Conservation (phyloP, 805 yeast genomes). For the Ogataea ganodermae region DNA sequence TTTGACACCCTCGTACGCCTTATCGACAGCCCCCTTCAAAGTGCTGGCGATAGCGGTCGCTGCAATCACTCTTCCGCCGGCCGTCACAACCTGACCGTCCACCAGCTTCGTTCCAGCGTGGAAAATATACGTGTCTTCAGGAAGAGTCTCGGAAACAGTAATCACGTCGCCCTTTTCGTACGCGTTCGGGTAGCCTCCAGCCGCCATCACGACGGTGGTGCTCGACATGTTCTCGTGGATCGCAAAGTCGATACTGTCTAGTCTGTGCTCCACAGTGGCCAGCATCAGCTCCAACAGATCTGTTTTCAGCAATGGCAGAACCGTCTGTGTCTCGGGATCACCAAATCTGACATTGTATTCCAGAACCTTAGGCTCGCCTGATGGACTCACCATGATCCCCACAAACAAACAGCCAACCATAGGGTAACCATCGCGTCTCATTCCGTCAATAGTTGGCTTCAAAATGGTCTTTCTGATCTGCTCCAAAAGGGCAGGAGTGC, state of each 20-base stretch:
- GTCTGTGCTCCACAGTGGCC: constrained; percentile 92
- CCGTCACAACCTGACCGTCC: constrained; percentile 68
- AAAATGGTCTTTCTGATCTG: constrained; percentile 75
- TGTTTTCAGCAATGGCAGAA: constrained; percentile 83
- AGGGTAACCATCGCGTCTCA: constrained; percentile 94
- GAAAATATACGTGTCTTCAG: constrained; percentile 72
- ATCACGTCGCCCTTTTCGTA: constrained; percentile 88
- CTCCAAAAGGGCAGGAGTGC: constrained; percentile 70
- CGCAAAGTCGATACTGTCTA: constrained; percentile 73
- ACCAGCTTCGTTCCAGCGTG: constrained; percentile 88
- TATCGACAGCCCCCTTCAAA: constrained; percentile 76
- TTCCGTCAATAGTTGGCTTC: constrained; percentile 91
- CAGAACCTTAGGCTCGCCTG: constrained; percentile 84
- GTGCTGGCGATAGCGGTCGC: constrained; percentile 81
- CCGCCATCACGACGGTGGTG: constrained; percentile 93
- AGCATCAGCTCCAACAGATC: constrained; percentile 91
- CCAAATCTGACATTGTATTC: constrained; percentile 99
- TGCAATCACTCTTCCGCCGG: constrained; percentile 97
- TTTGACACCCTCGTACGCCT: constrained; percentile 84
- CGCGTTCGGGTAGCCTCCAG: constrained; percentile 93
- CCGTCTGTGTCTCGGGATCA: constrained; percentile 98
- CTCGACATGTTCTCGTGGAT: constrained; percentile 62
- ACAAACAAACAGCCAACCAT: constrained; percentile 95
- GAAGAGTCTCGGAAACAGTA: constrained; percentile 49
- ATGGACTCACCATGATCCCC: constrained; percentile 86